Conservation (phyloP, 805 yeast species). For the Lipomyces yamanashiensis region DNA sequence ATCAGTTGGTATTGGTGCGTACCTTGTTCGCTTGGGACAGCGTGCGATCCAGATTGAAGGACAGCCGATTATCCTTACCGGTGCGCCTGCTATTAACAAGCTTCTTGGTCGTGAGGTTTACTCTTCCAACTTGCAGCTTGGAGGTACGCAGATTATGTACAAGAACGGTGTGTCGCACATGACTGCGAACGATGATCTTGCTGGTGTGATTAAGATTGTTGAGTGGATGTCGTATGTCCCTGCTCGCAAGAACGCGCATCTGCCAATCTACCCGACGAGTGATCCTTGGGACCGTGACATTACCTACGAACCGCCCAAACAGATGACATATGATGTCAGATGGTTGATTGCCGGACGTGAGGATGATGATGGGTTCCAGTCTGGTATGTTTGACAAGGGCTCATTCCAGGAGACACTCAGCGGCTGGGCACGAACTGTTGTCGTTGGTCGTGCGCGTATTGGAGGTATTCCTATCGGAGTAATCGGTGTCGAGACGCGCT, state of each 20-base stretch:
- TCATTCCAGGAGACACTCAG: slow-evolving; percentile 95
- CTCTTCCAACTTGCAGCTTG: slow-evolving; percentile 93
- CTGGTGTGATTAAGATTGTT: slow-evolving; percentile 92
- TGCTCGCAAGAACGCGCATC: slow-evolving; percentile 83
- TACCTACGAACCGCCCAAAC: slow-evolving; percentile 73
- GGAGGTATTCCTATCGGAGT: slow-evolving; percentile 99
- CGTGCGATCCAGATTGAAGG: slow-evolving; percentile 99
- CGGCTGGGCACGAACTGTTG: slow-evolving; percentile 99
- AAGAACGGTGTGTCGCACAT: slow-evolving; percentile 97
- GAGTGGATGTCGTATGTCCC: slow-evolving; percentile 97
- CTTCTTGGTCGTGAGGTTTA: slow-evolving; percentile 96
- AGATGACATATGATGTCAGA: slow-evolving; percentile 85
- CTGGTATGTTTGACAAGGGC: slow-evolving; percentile 87
- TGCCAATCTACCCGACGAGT: slow-evolving; percentile 77
- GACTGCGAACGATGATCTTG: slow-evolving; percentile 95
- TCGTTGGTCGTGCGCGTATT: slow-evolving; percentile 96
- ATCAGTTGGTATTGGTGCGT: slow-evolving; percentile 99
- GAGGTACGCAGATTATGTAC: slow-evolving; percentile 99
- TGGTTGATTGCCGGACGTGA: slow-evolving; percentile 90
- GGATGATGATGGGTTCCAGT: slow-evolving; percentile 63
- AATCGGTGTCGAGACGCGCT: slow-evolving; percentile 91
- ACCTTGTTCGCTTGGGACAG: slow-evolving; percentile 96
- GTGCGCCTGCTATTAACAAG: slow-evolving; percentile 99
- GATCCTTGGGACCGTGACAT: slow-evolving; percentile 95
- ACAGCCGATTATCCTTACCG: slow-evolving; percentile 96